Percentiles rank a stretch among this genome's conserved stretches.
Evolutionary conservation across 73 alveolate species (phyloP).

Genomic region (Tetrahymena borealis): DNA sequence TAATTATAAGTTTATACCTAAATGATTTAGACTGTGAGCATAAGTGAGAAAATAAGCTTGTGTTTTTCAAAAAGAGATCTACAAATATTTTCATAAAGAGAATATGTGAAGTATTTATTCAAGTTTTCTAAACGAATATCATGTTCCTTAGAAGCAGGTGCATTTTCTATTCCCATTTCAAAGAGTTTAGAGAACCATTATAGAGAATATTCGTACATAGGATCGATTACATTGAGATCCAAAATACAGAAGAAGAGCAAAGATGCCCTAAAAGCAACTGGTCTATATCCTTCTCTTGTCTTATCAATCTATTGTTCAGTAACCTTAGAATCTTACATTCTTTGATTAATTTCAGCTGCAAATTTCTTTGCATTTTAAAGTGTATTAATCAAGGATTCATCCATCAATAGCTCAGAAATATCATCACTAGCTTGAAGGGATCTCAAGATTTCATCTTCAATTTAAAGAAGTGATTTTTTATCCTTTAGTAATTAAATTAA

Average conservation of each 20-base stretch:
- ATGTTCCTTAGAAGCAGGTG: slow-evolving; percentile 85
- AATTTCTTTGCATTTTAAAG: slow-evolving; percentile 81
- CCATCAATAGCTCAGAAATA: slow-evolving; percentile 62
- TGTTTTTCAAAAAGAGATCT: slow-evolving; percentile 95
- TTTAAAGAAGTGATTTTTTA: slow-evolving; percentile 80
- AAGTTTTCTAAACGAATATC: slow-evolving; percentile 81
- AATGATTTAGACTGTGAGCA: slow-evolving; percentile 80
- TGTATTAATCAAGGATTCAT: slow-evolving; percentile 66
- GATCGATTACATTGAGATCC: slow-evolving; percentile 79
- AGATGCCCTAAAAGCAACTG: slow-evolving; percentile 85
- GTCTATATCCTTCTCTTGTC: slow-evolving; percentile 85
- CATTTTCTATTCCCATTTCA: slow-evolving; percentile 92
- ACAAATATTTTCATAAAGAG: slow-evolving; percentile 94
- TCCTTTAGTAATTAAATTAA: slow-evolving; percentile 18
- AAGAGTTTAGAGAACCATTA: slow-evolving; percentile 98
- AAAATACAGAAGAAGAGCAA: slow-evolving; percentile 82
- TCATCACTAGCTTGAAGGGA: slow-evolving; percentile 50
- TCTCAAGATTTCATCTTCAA: slow-evolving; percentile 94
- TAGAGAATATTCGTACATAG: slow-evolving; percentile 97
- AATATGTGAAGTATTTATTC: slow-evolving; percentile 87
- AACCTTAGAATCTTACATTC: slow-evolving; percentile 81
- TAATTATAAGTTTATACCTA: not conserved
- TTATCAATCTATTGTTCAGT: slow-evolving; percentile 79
- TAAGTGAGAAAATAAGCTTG: slow-evolving; percentile 91
- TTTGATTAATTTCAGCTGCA: slow-evolving; percentile 77